A percentile compares a stretch with the other conserved stretches of the same genome.
Conservation (phyloP, 768 basidiomycete species). For the Psilocybe azurescens region DNA sequence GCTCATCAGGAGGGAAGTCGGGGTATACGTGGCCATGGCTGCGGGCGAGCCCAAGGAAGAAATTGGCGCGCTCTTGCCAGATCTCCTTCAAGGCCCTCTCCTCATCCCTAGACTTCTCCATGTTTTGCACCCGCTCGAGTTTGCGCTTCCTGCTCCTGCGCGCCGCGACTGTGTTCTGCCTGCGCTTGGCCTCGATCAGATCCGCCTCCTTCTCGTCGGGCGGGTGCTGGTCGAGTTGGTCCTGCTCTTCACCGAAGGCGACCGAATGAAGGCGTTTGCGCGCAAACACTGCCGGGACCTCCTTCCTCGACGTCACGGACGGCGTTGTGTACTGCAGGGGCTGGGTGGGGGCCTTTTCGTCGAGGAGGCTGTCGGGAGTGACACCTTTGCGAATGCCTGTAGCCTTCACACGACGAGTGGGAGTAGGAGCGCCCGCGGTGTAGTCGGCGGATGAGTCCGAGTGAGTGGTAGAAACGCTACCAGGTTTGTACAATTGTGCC, state of each 20-base stretch:
- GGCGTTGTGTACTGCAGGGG: constrained; percentile 73
- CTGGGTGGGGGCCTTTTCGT: constrained; percentile 82
- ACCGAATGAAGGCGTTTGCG: constrained; percentile 52
- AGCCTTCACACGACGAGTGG: constrained; percentile 22
- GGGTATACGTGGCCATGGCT: constrained; percentile 60
- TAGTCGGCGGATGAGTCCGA: constrained; percentile 3
- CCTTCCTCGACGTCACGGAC: constrained; percentile 80
- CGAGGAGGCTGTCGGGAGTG: constrained; percentile 64
- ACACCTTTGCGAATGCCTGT: constrained; percentile 60
- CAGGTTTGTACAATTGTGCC: constrained; percentile 37
- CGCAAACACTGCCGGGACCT: constrained; percentile 74
- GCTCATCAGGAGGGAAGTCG: constrained; percentile 44
- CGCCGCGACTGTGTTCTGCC: constrained; percentile 88
- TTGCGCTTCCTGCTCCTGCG: constrained; percentile 81
- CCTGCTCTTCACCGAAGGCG: constrained; percentile 51
- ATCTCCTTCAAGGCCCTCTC: constrained; percentile 61
- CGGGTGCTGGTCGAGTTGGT: constrained; percentile 45
- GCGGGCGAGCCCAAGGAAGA: constrained; percentile 53
- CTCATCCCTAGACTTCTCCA: constrained; percentile 61
- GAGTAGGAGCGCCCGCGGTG: not conserved
- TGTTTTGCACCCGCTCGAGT: constrained; percentile 69
- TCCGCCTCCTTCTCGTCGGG: constrained; percentile 57
- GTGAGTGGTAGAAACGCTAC: constrained; percentile 23
- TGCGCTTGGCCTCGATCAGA: constrained; percentile 81
- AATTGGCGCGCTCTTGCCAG: constrained; percentile 63